Base-by-base conservation (phyloP, 2,329 filamentous ascomycete species). In the Fusarium paranaense region DNA sequence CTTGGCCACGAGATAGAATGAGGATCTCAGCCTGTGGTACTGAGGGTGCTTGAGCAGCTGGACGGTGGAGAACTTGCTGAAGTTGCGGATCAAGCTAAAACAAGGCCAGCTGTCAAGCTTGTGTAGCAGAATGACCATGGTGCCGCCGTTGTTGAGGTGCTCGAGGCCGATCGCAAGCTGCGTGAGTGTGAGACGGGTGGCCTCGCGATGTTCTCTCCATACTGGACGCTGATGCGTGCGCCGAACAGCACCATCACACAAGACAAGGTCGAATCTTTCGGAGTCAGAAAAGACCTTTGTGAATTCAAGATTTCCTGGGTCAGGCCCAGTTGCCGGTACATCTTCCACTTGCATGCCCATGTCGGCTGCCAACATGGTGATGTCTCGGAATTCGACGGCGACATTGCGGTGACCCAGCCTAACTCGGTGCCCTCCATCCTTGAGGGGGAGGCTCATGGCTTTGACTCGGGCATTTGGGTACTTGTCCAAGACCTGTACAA, bases 1-100 rank as follows among this genome's bases (percentile, higher is more conserved):
- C 2, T 77, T 83, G 2, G 87, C 87, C 11, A 90, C 69, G 75
- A 90, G 80, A 73, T 90, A 90, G 70, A 90, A 90, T 0, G 87
- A 89, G 0, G 85, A 87, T 5, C 84, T 79, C 22, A 78, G 86
- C 2, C 73, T 76, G 66, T 90, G 86, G 4, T 67, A 73, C 1
- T 9, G 76, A 2, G 9, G 70, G 0, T 86, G 86, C 74, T 90
- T 90, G 76, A 83, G 86, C 0, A 89, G 71, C 2, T 58, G 33
- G 0, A 75, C 25, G 0, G 18, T 14, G 0, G 86, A 79, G 64
- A 90, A 87, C n/a, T 78, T 74, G 16, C 62, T 71, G 45, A 90
- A 86, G 0, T 69, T 76, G 16, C 82, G 74, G 11, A 90, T 50
- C 0, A 86, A 54, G 0, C 75, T 52, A 2, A 85, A 77, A 0